phyloP scores from a whole-genome alignment of 768 basidiomycete genomes.

The Naganishia randhawae region DNA sequence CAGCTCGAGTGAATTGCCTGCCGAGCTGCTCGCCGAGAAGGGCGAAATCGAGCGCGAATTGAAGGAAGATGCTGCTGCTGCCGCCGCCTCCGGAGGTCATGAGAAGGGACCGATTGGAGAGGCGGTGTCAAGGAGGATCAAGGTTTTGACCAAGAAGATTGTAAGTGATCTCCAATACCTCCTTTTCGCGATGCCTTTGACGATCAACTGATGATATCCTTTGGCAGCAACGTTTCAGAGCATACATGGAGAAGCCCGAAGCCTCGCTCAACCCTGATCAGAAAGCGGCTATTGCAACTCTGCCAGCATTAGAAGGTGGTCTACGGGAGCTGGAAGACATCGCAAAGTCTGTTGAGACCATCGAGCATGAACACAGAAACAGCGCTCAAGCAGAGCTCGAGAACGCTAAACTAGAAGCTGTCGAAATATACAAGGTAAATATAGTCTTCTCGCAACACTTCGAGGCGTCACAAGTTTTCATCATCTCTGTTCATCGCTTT shows the following conservation, averaged over 20 bases:
- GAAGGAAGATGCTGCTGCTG: constrained; percentile 16
- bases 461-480: not conserved
- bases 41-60: constrained; percentile 17
- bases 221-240: constrained; percentile 65
- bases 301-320: constrained; percentile 71
- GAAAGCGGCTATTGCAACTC: constrained; percentile 65
- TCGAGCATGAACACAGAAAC: constrained; percentile 16
- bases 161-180: constrained; percentile 51
- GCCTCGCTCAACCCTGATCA: constrained; percentile 86
- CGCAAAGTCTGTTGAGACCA: constrained; percentile 77
- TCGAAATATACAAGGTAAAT: constrained; percentile 29
- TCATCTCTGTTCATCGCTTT: not conserved
- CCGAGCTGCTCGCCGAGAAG: constrained; percentile 18
- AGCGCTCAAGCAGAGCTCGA: constrained; percentile 4
- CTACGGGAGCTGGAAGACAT: constrained; percentile 79
- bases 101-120: constrained; percentile 64
- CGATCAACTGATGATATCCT: constrained; percentile 1
- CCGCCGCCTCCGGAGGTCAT: not conserved
- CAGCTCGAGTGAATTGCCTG: constrained; percentile 14
- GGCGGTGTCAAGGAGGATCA: constrained; percentile 72
- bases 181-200: constrained; percentile 20
- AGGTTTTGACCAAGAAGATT: constrained; percentile 76
- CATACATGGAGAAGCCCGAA: constrained; percentile 64
- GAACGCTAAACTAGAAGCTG: constrained; percentile 15
- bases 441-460: not conserved